These are phyloP conservation scores for Aspergillus aculeatus DNA, from an alignment of 2,329 filamentous ascomycete genomes.

Conservation along the genomic window DNA sequence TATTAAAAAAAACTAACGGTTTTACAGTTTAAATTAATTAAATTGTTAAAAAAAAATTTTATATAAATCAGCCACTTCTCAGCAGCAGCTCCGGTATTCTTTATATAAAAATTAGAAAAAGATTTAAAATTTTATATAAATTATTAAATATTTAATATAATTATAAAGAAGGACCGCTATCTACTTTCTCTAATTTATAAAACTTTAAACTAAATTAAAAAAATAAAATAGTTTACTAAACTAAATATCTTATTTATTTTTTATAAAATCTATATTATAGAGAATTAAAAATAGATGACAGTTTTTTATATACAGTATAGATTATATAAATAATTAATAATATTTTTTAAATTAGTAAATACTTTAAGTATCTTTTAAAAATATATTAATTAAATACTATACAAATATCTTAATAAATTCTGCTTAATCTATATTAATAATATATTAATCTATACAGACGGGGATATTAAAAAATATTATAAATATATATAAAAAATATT, in stretches of 20 bases:
- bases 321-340: background rate
- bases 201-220: background rate
- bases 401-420: constrained; percentile 1
- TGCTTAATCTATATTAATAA: constrained; percentile 2
- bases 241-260: background rate
- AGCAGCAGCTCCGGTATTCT: too few species aligned
- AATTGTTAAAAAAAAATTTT: too few species aligned
- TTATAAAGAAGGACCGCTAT: too few species aligned
- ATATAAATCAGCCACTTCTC: too few species aligned
- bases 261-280: background rate
- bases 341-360: constrained; percentile 1
- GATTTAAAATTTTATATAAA: too few species aligned
- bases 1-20: too few species aligned
- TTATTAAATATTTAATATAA: too few species aligned
- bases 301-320: constrained; percentile 4
- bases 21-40: too few species aligned
- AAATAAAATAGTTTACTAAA: background rate
- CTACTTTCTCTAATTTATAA: background rate
- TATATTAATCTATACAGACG: background rate
- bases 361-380: background rate
- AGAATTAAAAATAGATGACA: background rate
- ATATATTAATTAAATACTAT: background rate
- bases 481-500: background rate
- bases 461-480: background rate
- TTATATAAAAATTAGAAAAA: too few species aligned